These are phyloP conservation scores for Cryptococcus sp. DNA, from an alignment of 1,284 basidiomycete species.

Conservation along the genomic window DNA sequence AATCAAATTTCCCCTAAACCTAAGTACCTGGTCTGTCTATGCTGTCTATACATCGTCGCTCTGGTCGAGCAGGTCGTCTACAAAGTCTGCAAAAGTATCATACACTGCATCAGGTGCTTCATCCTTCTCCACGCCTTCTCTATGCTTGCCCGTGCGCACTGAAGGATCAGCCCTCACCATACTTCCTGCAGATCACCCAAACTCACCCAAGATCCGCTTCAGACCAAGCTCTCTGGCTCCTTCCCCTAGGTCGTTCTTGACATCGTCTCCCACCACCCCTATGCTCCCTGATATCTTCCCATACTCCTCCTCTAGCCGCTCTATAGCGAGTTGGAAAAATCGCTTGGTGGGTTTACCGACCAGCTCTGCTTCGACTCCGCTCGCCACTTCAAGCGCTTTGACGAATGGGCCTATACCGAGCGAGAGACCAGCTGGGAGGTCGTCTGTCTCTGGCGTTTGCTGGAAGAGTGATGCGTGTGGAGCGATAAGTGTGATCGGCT, in stretches of 20 bases:
- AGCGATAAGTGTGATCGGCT: conserved; percentile 49
- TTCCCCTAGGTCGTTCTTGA: conserved; percentile 59
- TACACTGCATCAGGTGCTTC: conserved; percentile 54
- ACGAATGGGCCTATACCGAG: conserved; percentile 68
- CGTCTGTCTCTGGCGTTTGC: conserved; percentile 50
- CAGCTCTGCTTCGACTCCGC: conserved; percentile 51
- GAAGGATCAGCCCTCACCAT: conserved; percentile 5
- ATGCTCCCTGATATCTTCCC: conserved; percentile 39
- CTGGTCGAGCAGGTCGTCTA: conserved; percentile 49
- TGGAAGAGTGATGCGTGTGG: conserved; percentile 53
- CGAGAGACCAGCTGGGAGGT: conserved; percentile 53
- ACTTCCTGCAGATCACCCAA: neutral
- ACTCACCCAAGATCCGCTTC: conserved; percentile 59
- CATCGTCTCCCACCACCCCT: conserved; percentile 63
- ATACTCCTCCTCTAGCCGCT: conserved; percentile 47
- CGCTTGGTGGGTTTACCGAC: conserved; percentile 60
- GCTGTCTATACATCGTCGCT: neutral
- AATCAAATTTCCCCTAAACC: conserved; percentile 12
- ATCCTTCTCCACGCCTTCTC: conserved; percentile 21
- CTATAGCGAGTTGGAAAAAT: conserved; percentile 59
- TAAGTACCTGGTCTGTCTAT: neutral
- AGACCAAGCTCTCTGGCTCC: conserved; percentile 59
- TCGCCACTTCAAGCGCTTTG: conserved; percentile 56
- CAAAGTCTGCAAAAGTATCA: conserved; percentile 55
- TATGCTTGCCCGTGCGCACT: conserved; percentile 40